Base-by-base conservation (phyloP, 371 early-diverging fungal genomes). In the Syncephalastrum racemosum region DNA sequence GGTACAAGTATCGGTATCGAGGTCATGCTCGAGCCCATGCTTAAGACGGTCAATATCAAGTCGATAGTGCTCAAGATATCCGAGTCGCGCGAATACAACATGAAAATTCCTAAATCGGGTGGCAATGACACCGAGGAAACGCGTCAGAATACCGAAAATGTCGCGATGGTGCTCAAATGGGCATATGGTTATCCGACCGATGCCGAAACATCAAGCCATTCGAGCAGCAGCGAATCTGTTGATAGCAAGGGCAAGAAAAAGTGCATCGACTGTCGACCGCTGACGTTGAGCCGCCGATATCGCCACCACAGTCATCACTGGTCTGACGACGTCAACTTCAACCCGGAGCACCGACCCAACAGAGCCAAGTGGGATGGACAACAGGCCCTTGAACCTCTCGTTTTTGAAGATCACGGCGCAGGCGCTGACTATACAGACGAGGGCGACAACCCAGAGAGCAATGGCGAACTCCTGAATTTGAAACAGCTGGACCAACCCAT, bases 1-100 rank as follows among this genome's bases (percentile, higher is more conserved):
- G 75, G 75, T 2, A 71, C 75, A 10, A 66, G 72, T 48, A 43
- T 75, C 31, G 75, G 75, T 4, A 23, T 75, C 15, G 70, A 69
- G 45, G 42, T 75, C 14, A 53, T 69, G 59, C 42, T 75, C 10
- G 65, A 71, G 24, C 75, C 75, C 12, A 62, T 67, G 16, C 13
- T 45, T n/a, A 2, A 20, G 7, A 48, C 56, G 4, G 60, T 56
- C 1, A 51, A 59, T 24, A 54, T 75, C 16, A 54, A 53, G 24
- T 71, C 70, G 10, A 50, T 69, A 12, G 15, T 54, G 1, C 15
- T 71, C 0, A 57, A 50, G 2, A 44, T 75, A 16, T 13, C 54
- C 0, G 72, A 75, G 57, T 58, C 41, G 0, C 57, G 70, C 2
- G 56, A 56, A 16, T 75, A 69, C 48, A 53, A 45, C 14, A 68